phyloP scores from a whole-genome alignment of 2,329 filamentous ascomycete genomes.

The Penicillium sp. region DNA sequence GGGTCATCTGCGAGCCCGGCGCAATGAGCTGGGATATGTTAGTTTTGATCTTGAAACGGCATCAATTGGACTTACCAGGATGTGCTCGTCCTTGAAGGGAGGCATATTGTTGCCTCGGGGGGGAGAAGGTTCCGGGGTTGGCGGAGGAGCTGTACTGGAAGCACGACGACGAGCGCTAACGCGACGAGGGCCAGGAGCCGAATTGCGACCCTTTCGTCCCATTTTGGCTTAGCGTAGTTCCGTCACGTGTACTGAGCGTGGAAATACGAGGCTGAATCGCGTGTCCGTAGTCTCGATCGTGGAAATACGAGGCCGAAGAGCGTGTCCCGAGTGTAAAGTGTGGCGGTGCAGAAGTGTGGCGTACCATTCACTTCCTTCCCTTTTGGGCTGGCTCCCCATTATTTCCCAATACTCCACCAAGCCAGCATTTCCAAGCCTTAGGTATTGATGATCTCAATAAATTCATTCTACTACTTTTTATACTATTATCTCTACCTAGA shows the following conservation, averaged over 20 bases:
- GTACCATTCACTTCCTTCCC: not conserved
- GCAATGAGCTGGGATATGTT: slow-evolving; percentile 49
- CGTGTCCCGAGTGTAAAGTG: not conserved
- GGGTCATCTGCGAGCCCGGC: slow-evolving; percentile 80
- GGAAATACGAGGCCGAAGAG: too few species aligned
- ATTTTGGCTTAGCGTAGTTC: slow-evolving; percentile 26
- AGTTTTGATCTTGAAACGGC: not conserved
- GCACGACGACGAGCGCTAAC: slow-evolving; percentile 14
- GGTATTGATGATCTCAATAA: too few species aligned
- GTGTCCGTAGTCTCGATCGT: too few species aligned
- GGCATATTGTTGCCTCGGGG: slow-evolving; percentile 43
- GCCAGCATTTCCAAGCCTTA: too few species aligned
- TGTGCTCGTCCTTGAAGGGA: slow-evolving; percentile 56
- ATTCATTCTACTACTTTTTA: too few species aligned
- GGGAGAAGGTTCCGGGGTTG: slow-evolving; percentile 1
- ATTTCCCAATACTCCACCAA: too few species aligned
- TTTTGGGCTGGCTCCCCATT: too few species aligned
- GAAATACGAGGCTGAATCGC: too few species aligned
- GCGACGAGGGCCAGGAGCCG: slow-evolving; percentile 8
- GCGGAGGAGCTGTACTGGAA: slow-evolving; percentile 13
- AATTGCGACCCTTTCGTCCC: slow-evolving; percentile 1
- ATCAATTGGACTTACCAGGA: slow-evolving; percentile 43
- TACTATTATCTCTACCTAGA: too few species aligned
- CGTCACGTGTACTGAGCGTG: not conserved
- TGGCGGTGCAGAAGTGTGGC: not conserved